Percentiles rank a stretch among this genome's conserved stretches.
Evolutionary conservation across 805 yeast genomes (phyloP).

Genomic region (Starmera amethionina): DNA sequence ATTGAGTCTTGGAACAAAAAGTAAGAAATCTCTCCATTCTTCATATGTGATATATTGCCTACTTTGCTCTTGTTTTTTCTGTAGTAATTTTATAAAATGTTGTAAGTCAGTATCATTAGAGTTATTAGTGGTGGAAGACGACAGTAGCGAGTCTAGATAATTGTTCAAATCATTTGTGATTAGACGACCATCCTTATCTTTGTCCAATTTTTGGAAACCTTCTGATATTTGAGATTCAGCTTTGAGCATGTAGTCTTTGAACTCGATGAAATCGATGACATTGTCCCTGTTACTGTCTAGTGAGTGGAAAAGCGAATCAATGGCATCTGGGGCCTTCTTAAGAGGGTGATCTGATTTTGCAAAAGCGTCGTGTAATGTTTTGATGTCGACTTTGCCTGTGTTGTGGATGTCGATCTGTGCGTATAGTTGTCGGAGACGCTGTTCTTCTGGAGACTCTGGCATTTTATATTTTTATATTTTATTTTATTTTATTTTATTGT

Average conservation of each 20-base stretch:
- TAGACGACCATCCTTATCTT: conserved; percentile 64
- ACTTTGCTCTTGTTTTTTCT: conserved; percentile 5
- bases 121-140: too few species aligned
- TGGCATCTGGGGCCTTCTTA: conserved; percentile 48
- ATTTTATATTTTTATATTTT: too few species aligned
- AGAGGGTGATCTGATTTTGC: conserved; percentile 49
- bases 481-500: too few species aligned
- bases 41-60: conserved; percentile 71
- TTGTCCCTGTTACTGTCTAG: conserved; percentile 51
- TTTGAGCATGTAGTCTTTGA: conserved; percentile 48
- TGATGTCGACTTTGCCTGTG: conserved; percentile 27
- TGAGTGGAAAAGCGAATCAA: conserved; percentile 44
- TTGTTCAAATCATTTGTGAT: conserved; percentile 53
- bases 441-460: neutral
- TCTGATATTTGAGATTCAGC: conserved; percentile 64
- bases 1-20: conserved; percentile 71
- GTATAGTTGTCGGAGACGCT: conserved; percentile 22
- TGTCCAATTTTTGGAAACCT: conserved; percentile 63
- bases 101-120: conserved; percentile 38
- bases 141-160: conserved; percentile 42
- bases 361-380: conserved; percentile 28
- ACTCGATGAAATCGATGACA: conserved; percentile 53
- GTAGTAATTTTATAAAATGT: conserved; percentile 35
- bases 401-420: conserved; percentile 30
- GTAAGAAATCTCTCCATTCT: conserved; percentile 74